Percentiles rank a stretch among this genome's conserved stretches.
phyloP scores from a whole-genome alignment of 2,329 filamentous ascomycete species.

The Botryotinia narcissicola region DNA sequence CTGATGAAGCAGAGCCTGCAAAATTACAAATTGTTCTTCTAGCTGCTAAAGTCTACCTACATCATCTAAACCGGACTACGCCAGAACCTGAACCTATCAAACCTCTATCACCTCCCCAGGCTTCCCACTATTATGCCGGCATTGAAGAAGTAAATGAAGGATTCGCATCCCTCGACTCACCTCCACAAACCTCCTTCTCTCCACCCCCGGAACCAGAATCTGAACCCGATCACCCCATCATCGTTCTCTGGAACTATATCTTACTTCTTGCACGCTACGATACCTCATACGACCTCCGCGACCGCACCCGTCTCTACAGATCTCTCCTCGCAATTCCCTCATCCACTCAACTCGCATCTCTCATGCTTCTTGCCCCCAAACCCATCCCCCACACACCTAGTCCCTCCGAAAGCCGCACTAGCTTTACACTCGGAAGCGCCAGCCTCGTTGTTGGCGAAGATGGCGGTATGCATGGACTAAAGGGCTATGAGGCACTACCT shows the following conservation, averaged over 20 bases:
- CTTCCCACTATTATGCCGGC: conserved; percentile 33
- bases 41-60: conserved; percentile 94
- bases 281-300: conserved; percentile 89
- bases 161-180: conserved; percentile 30
- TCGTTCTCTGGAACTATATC: conserved; percentile 79
- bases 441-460: conserved; percentile 81
- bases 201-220: conserved; percentile 23
- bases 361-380: conserved; percentile 91
- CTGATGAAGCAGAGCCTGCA: conserved; percentile 77
- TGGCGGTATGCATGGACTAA: conserved; percentile 68
- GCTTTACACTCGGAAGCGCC: conserved; percentile 76
- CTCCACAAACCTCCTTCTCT: conserved; percentile 25
- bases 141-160: conserved; percentile 31
- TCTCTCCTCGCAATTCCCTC: conserved; percentile 74
- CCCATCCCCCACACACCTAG: conserved; percentile 88
- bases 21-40: conserved; percentile 90
- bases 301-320: conserved; percentile 85
- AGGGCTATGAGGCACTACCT: conserved; percentile 76
- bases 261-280: conserved; percentile 87
- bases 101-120: conserved; percentile 23
- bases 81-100: conserved; percentile 41
- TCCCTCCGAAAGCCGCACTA: conserved; percentile 79
- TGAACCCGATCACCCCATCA: conserved; percentile 61
- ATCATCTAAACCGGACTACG: conserved; percentile 70
- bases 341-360: conserved; percentile 76